Percentiles rank a stretch among this genome's conserved stretches.
These are phyloP conservation scores for Diaporthe sp. DNA, from an alignment of 2,329 filamentous ascomycete genomes.

Conservation along the genomic window DNA sequence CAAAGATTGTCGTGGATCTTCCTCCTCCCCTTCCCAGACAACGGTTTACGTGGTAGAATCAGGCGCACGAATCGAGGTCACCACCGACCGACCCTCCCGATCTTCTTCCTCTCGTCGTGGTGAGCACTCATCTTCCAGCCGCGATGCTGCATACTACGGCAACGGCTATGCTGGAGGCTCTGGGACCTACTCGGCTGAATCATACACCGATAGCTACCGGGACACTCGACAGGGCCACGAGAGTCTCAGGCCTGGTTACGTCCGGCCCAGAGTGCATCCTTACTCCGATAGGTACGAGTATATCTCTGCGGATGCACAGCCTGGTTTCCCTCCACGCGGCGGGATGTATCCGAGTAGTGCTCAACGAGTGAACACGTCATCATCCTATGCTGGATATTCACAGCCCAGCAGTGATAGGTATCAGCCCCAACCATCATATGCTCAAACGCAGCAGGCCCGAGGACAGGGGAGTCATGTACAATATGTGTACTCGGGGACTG, in stretches of 20 bases:
- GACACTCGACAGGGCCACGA: not conserved
- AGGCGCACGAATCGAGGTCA: constrained; percentile 8
- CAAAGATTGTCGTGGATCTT: not conserved
- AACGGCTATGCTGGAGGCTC: too few species aligned
- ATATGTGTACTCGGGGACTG: not conserved
- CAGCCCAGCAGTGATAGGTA: not conserved
- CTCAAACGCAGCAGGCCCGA: not conserved
- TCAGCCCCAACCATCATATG: not conserved
- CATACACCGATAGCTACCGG: not conserved
- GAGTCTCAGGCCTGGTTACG: not conserved
- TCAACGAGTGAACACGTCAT: not conserved
- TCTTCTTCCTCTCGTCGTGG: not conserved
- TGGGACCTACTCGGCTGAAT: too few species aligned
- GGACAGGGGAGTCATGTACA: not conserved
- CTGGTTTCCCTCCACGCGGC: not conserved
- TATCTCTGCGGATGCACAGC: not conserved
- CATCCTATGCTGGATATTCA: not conserved
- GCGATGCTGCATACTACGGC: too few species aligned
- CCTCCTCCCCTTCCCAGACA: not conserved
- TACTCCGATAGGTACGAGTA: not conserved
- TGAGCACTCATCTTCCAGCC: not conserved
- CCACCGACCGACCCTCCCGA: not conserved
- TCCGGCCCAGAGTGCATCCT: not conserved
- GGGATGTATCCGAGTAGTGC: not conserved
- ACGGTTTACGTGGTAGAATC: not conserved